Conservation (phyloP, 257 asterid species). For the Nicotiana otophora region DNA sequence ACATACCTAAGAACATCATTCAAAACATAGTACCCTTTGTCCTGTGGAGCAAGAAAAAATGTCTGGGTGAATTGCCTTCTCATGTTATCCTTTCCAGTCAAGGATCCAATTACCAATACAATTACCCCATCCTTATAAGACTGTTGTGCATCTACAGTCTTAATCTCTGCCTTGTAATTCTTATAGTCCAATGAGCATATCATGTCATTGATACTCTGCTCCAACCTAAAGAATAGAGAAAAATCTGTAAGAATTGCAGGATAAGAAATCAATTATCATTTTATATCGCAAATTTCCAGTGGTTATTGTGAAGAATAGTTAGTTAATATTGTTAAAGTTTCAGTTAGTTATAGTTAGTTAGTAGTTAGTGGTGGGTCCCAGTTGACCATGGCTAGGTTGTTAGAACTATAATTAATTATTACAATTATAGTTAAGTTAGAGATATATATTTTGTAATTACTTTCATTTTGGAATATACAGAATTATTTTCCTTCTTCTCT, state of each 20-base stretch:
- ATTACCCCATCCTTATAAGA: slow-evolving; percentile 69
- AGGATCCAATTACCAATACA: slow-evolving; percentile 82
- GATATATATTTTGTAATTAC: too few species aligned
- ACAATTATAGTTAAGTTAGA: too few species aligned
- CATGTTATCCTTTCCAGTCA: slow-evolving; percentile 73
- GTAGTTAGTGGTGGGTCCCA: too few species aligned
- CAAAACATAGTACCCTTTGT: slow-evolving; percentile 72
- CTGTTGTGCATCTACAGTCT: slow-evolving; percentile 89
- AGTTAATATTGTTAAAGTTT: too few species aligned
- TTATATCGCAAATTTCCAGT: background rate
- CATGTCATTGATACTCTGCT: slow-evolving; percentile 70
- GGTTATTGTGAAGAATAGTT: too few species aligned
- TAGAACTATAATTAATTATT: too few species aligned
- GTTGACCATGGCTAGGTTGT: too few species aligned
- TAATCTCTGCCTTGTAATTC: slow-evolving; percentile 88
- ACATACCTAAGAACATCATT: slow-evolving; percentile 77
- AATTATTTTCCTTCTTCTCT: too few species aligned
- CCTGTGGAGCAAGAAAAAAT: slow-evolving; percentile 96
- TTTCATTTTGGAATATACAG: too few species aligned
- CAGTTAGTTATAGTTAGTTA: too few species aligned
- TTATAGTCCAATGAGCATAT: slow-evolving; percentile 76
- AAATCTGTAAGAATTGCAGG: background rate
- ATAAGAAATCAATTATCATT: background rate
- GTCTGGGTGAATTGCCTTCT: slow-evolving; percentile 69
- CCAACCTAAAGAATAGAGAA: slow-evolving; percentile 21